Base-by-base conservation (phyloP, 2,329 filamentous ascomycete species). In the Hirsutella minnesotensis region DNA sequence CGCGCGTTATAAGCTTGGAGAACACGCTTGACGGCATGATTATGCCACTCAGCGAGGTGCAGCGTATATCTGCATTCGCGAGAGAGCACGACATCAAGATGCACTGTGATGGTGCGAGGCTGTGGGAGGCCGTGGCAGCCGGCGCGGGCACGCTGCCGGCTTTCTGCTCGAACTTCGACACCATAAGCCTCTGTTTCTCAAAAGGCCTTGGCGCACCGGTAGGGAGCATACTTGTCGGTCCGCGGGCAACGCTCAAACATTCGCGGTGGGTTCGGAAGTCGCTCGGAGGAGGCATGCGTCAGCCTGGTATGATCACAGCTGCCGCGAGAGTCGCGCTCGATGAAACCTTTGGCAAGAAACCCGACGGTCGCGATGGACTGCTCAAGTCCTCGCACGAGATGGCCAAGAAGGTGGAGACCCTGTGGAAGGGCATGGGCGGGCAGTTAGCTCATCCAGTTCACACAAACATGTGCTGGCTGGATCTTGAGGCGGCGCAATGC, bases 391-490 rank as follows among this genome's bases (percentile, higher is more conserved):
- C 73, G 4, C 83, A 90, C 58, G 64, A 66, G 36, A 74, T 73
- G 44, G 83, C 86, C 0, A 75, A 72, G 56, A 68, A 64, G 50
- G 64, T 82, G 35, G 86, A 82, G 72, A 67, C 67, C n/a, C 60
- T 83, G 49, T 94, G 87, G 87, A 73, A 68, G 5, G 65, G 64
- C 15, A 67, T 80, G 41, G 86, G 86, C 4, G 87, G 86, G 1
- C 77, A 74, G 61, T 62, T 87, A 44, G 62, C 70, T 18, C 70
- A 81, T 46, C 81, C 83, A 0, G 81, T 84, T 1, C 81, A 94
- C 56, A 94, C 87, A n/a, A 94, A 94, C 63, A 94, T 94, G 85
- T 77, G 86, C 29, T 94, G 86, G 86, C 56, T 94, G 45, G 81
- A 94, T 58, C 65, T 92, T 15, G 72, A 77, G 24, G 71, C 72